Conservation (phyloP, 768 basidiomycete species). For the Phaffia australis region DNA sequence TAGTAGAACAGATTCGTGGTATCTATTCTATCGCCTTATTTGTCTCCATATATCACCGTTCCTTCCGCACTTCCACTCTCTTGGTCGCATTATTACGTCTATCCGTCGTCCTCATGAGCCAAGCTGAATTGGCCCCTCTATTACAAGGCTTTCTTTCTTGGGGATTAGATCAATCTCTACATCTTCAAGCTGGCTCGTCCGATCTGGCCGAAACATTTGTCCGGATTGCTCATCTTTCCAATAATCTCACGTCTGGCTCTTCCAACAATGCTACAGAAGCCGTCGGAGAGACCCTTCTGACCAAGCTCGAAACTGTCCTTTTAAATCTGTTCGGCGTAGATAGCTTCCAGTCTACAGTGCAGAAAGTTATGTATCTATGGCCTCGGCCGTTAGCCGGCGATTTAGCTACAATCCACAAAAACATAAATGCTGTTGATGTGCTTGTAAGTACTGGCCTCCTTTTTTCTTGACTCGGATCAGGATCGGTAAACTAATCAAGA, state of each 20-base stretch:
- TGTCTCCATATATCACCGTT: constrained; percentile 51
- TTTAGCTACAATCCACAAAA: constrained; percentile 43
- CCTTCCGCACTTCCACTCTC: constrained; percentile 51
- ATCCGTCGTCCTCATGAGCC: constrained; percentile 52
- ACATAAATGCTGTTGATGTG: constrained; percentile 37
- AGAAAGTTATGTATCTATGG: constrained; percentile 55
- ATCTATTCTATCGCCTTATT: constrained; percentile 64
- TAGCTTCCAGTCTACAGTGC: constrained; percentile 24
- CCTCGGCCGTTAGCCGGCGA: constrained; percentile 51
- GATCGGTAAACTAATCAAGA: too few relatives aligned
- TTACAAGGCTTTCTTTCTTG: constrained; percentile 71
- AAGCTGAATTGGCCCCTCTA: constrained; percentile 55
- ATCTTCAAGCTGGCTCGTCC: not conserved
- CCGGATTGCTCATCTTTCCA: constrained; percentile 13
- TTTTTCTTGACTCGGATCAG: too few relatives aligned
- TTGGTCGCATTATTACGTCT: constrained; percentile 61
- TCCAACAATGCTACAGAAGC: constrained; percentile 33
- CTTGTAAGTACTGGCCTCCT: constrained; percentile 53
- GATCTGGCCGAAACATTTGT: constrained; percentile 12
- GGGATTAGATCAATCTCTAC: constrained; percentile 45
- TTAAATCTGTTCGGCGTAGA: constrained; percentile 38
- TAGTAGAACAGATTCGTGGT: constrained; percentile 71
- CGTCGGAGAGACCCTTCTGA: constrained; percentile 46
- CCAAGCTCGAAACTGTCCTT: constrained; percentile 56
- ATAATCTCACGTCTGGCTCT: not conserved